A percentile compares a stretch with the other conserved stretches of the same genome.
phyloP scores from a whole-genome alignment of 805 yeast genomes.

The Wickerhamiella azyma region DNA sequence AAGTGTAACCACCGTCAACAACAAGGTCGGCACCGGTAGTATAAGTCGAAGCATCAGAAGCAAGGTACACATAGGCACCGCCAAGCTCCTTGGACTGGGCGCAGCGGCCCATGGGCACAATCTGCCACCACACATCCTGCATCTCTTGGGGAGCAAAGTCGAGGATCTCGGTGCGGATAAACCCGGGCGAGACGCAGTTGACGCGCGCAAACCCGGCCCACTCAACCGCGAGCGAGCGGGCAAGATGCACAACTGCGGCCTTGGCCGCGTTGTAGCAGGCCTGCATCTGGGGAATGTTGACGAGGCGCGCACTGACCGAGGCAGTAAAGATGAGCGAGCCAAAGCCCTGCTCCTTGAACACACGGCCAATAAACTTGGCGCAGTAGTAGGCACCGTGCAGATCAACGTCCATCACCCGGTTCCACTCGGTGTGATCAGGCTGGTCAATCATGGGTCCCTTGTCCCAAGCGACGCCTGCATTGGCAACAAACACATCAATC shows the following conservation, averaged over 20 bases:
- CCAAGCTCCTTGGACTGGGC: slow-evolving; percentile 59
- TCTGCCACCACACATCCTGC: slow-evolving; percentile 34
- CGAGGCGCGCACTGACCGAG: slow-evolving; percentile 80
- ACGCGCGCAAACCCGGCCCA: slow-evolving; percentile 79
- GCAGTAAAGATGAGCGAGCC: slow-evolving; percentile 80
- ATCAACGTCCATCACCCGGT: slow-evolving; percentile 58
- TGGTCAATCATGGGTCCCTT: slow-evolving; percentile 42
- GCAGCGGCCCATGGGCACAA: slow-evolving; percentile 45
- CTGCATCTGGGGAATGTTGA: slow-evolving; percentile 77
- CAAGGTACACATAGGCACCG: slow-evolving; percentile 70
- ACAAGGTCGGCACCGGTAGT: slow-evolving; percentile 65
- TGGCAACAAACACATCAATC: slow-evolving; percentile 75
- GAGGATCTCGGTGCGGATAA: slow-evolving; percentile 58
- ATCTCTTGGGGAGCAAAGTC: slow-evolving; percentile 33
- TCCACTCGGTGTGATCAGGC: slow-evolving; percentile 49
- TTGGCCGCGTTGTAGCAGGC: slow-evolving; percentile 76
- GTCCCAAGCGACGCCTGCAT: slow-evolving; percentile 85
- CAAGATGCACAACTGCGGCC: slow-evolving; percentile 68
- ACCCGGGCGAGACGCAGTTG: slow-evolving; percentile 73
- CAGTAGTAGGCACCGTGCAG: slow-evolving; percentile 71
- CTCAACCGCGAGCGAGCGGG: slow-evolving; percentile 69
- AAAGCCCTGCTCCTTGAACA: slow-evolving; percentile 59
- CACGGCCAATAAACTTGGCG: slow-evolving; percentile 59
- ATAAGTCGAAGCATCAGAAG: slow-evolving; percentile 67
- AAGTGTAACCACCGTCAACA: slow-evolving; percentile 69